Base-by-base conservation (phyloP, 164 flowering plant species). In the Piper betle region DNA sequence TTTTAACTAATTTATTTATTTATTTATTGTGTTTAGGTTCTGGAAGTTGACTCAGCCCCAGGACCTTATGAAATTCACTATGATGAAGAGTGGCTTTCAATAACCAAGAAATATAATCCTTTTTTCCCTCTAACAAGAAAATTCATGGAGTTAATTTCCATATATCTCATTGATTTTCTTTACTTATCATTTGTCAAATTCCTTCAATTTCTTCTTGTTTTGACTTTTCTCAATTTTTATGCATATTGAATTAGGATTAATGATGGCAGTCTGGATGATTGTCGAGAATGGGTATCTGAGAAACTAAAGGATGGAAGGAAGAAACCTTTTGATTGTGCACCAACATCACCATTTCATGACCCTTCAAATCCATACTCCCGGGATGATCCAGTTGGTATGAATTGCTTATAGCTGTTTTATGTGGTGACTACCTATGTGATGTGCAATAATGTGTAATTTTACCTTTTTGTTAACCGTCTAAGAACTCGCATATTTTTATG, bases 81-180 rank as follows among this genome's bases (percentile, higher is more conserved):
- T 77, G 99, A 93, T 73, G 99, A 93, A 78, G 96, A 93, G 66
- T 93, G 99, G 99, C 77, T 93, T 20, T 87, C 95, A 11, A 86
- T 93, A 70, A 88, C 97, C 40, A 66, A 77, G 73, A 79, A 71
- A 59, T 81, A 73, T 66, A 81, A 90, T 59, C 70, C 77, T 52
- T 59, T 80, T 66, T 75, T 91, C 66, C 97, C 96, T 56, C 64
- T 79, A 52, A 80, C 89, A 10, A 62, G 57, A 46, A 65, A 17
- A 70, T 20, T 60, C 63, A 61, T 57, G 75, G 79, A 66, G 71
- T 81, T 84, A 59, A 67, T 87, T 96, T 84, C 40, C 71, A 80
- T 68, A 59, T 54, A 25, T 65, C 17, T 38, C 46, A 46, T 37
- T 57, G 20, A 11, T 63, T 62, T 37, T 4, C 62, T 53, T 53